Base-by-base conservation (phyloP, 148 eudicot species). In the Silene uniflora region DNA sequence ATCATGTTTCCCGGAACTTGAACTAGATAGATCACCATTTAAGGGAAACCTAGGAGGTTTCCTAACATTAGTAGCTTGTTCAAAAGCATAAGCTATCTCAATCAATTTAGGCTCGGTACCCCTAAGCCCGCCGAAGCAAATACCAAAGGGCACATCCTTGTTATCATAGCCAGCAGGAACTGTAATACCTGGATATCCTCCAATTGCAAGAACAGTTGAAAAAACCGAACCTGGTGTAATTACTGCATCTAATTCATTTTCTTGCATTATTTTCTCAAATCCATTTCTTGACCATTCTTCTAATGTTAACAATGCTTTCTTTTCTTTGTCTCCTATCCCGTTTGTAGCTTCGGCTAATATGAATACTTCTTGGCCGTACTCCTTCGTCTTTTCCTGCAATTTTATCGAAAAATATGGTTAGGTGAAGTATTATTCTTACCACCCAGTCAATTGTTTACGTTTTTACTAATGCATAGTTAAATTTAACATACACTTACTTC, bases 161-260 rank as follows among this genome's bases (percentile, higher is more conserved):
- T 69, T 22, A 32, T 62, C 69, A 44, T 81, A 84, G 1, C 86
- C 84, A 11, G 82, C 82, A 24, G 84, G 86, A 11, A 84, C 84
- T 62, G 32, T 75, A 16, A 81, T 81, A 7, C 84, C 82, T 9
- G 89, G 93, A 62, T n/a, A 89, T 18, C 93, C 93, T 52, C 91
- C 88, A 24, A 86, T 84, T 9, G 89, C 89, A 19, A 84, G 69
- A 49, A 87, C 73, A 4, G 74, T n/a, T 0, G 78, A 67, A 46
- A 71, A 77, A 18, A 2, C 13, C 0, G 79, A 72, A 1, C 77
- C 81, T 0, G 83, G 83, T 39, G 84, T 80, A 71, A 87, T 73
- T 14, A 86, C 55, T 71, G 93, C 93, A 49, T 89, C 90, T 18
- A 89, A 58, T 59, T 86, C 23, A 14, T 84, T 67, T 8, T 86